phyloP scores from a whole-genome alignment of 441 rosid species.

The Populus hybrid region DNA sequence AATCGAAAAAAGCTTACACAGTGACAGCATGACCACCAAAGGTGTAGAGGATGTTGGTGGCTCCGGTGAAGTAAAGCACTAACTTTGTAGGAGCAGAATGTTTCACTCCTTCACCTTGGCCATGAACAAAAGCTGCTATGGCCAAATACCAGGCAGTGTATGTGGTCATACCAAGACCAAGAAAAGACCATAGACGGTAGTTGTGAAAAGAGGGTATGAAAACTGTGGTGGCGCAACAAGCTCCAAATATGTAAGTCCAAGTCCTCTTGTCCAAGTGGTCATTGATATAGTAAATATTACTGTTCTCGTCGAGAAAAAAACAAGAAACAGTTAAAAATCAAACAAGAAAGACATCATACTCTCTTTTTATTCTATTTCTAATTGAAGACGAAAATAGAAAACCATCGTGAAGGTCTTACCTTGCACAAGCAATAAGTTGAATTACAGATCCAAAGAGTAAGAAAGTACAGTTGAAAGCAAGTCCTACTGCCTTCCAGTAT shows the following conservation, averaged over 20 bases:
- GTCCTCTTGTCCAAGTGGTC: conserved; percentile 94
- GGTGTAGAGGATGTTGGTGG: conserved; percentile 92
- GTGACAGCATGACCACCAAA: conserved; percentile 99
- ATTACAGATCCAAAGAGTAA: conserved; percentile 97
- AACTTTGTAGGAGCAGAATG: conserved; percentile 79
- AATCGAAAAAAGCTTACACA: conserved; percentile 55
- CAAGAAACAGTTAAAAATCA: background rate
- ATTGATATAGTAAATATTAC: conserved; percentile 95
- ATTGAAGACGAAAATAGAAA: background rate
- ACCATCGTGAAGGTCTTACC: conserved; percentile 32
- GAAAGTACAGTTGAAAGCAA: conserved; percentile 97
- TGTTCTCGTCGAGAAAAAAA: conserved; percentile 27
- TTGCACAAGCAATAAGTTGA: conserved; percentile 97
- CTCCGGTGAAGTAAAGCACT: conserved; percentile 96
- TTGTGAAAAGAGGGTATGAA: conserved; percentile 95
- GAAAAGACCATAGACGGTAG: conserved; percentile 97
- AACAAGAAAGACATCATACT: conserved; percentile 2
- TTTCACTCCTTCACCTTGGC: conserved; percentile 67
- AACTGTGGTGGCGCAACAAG: conserved; percentile 98
- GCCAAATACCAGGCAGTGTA: conserved; percentile 96
- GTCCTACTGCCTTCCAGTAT: conserved; percentile 91
- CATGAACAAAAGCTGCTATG: conserved; percentile 74
- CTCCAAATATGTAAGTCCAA: conserved; percentile 98
- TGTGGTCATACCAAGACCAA: conserved; percentile 98
- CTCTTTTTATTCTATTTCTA: background rate